Evolutionary conservation across 495 filamentous ascomycete species (phyloP).

Genomic region (Hypoxylon perforatum): DNA sequence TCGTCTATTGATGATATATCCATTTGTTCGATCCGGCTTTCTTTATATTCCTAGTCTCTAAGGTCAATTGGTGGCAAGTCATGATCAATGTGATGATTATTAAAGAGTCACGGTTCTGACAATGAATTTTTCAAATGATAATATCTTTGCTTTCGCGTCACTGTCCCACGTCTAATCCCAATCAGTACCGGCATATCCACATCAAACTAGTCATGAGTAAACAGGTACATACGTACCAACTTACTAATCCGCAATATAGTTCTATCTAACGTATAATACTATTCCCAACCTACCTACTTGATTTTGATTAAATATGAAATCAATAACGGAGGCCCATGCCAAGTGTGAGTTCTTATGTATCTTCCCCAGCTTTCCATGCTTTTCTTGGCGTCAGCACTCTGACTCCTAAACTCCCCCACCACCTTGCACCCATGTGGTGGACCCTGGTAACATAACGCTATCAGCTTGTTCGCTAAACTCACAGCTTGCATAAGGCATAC

Average conservation of each 20-base stretch:
- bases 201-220: neutral
- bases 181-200: neutral
- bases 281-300: too few species aligned
- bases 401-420: neutral
- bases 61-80: too few species aligned
- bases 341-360: neutral
- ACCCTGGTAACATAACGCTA: neutral
- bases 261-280: too few species aligned
- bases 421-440: conserved; percentile 1
- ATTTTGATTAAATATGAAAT: neutral
- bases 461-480: neutral
- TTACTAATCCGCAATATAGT: too few species aligned
- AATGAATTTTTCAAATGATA: neutral
- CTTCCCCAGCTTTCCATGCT: conserved; percentile 4
- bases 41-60: too few species aligned
- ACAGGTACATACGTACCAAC: neutral
- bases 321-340: neutral
- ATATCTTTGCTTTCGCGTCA: neutral
- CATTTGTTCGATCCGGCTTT: too few species aligned
- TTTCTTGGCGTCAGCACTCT: conserved; percentile 16
- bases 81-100: too few species aligned
- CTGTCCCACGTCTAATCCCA: neutral
- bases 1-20: too few species aligned
- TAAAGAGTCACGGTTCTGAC: neutral
- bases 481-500: neutral